These are phyloP conservation scores for Colletotrichum sidae DNA, from an alignment of 2,329 filamentous ascomycete species.

Conservation along the genomic window DNA sequence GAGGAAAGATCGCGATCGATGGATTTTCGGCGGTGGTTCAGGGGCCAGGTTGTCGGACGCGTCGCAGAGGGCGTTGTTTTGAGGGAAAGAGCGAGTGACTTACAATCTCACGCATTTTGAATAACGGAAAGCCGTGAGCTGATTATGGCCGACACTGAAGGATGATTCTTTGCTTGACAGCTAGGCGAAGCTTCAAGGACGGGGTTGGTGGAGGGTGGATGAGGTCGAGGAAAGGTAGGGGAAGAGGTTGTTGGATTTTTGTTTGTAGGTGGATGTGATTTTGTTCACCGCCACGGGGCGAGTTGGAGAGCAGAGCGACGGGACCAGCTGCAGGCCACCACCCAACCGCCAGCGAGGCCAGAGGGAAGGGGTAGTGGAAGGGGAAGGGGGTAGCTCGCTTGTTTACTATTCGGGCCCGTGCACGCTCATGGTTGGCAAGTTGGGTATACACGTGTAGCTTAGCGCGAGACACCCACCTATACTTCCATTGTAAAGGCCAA, in stretches of 20 bases:
- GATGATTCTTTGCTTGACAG: slow-evolving; percentile 45
- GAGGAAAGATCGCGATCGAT: not conserved
- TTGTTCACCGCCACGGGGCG: slow-evolving; percentile 49
- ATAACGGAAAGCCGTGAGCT: slow-evolving; percentile 42
- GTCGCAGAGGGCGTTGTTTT: slow-evolving; percentile 43
- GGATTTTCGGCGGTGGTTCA: slow-evolving; percentile 43
- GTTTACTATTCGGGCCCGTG: slow-evolving; percentile 48
- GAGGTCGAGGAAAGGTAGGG: slow-evolving; percentile 41
- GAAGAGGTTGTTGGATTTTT: slow-evolving; percentile 51
- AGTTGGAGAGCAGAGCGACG: slow-evolving; percentile 27
- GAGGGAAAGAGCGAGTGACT: slow-evolving; percentile 49
- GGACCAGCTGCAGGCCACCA: no score
- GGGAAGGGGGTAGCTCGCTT: slow-evolving; percentile 45
- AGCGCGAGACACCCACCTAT: slow-evolving; percentile 30
- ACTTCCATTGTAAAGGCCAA: slow-evolving; percentile 2
- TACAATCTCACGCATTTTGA: slow-evolving; percentile 78
- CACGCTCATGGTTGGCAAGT: slow-evolving; percentile 38
- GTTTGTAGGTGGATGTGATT: slow-evolving; percentile 42
- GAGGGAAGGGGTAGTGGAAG: slow-evolving; percentile 40
- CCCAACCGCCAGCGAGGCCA: slow-evolving; percentile 11
- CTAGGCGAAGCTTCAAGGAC: slow-evolving; percentile 42
- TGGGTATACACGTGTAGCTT: slow-evolving; percentile 41
- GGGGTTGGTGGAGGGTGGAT: slow-evolving; percentile 41
- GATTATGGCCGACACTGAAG: slow-evolving; percentile 41
- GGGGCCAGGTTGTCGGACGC: slow-evolving; percentile 51